Evolutionary conservation across 2,329 filamentous ascomycete species (phyloP), one percentile per base, ranked within the genome.

Genomic region (Trichoderma koningiopsis): DNA sequence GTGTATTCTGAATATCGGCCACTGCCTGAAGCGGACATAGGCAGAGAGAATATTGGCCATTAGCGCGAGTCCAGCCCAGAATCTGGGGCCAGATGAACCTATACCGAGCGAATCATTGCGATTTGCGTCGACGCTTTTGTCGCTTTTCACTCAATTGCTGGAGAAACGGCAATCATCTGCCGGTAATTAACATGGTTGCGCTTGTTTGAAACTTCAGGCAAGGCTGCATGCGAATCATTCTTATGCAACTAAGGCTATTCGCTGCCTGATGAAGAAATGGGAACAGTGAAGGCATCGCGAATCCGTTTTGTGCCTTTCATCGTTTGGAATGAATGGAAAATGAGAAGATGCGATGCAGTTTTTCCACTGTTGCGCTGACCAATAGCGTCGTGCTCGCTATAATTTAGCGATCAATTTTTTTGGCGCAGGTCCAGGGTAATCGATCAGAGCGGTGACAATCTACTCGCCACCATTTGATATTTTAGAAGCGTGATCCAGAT

Each of bases 21-120:
- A 58, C 33, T 66, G 53, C 53, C 63, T 58, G 58, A 66, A 58
- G 29, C 49, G 29, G 63, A n/a, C 35, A 24, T 58, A 22, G 53
- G 19, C n/a, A 56, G 22, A 37, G 22, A 35, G 22, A 27, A 35
- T 19, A 47, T 43, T n/a, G 37, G 37, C 40, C 53, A 58, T 56
- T 29, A 27, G 35, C 35, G 35, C 27, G n/a, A 7, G 13, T 27
- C 24, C 31, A 33, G 55, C 55, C 55, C 22, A 57, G 55, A 57
- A 19, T 22, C 22, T 43, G 33, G 14, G 33, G 11, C 35, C 13
- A 43, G 22, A 24, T 24, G 53, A 56, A 37, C n/a, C 29, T 14
- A 58, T 49, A 22, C 63, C 62, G 27, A 22, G 6, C 53, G 55
- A 66, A 59, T 22, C 40, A 29, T 66, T 7, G 58, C 37, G 55